Base-by-base conservation (phyloP, 768 basidiomycete species). In the Russula lepida region DNA sequence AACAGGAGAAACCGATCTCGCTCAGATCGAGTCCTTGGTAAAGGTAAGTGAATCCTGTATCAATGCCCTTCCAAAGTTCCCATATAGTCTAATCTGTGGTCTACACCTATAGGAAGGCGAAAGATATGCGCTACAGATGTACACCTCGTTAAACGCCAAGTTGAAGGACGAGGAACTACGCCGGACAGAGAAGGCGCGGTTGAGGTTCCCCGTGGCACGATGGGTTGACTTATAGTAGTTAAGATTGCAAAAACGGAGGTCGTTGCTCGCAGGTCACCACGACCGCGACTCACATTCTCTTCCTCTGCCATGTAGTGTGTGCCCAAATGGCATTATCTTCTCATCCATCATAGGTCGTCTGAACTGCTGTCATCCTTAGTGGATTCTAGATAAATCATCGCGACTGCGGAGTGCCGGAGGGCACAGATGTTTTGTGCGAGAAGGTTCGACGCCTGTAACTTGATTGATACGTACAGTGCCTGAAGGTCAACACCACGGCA, bases 131-230 rank as follows among this genome's bases (percentile, higher is more conserved):
- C 73, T 74, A 37, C 79, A 82, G 17, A 68, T 87, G 17, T 82
- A 78, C 68, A 69, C 68, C 0, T 81, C 83, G 0, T 68, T 92
- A 46, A 83, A 89, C 60, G 67, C 70, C 11, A 89, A 87, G 69
- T 75, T 89, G 39, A 81, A 77, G 64, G 85, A 85, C 9, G 88
- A 87, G 66, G 81, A 85, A 61, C 50, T 79, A 19, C 74, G 85
- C 35, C 75, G 84, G 43, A 82, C 79, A 46, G 76, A 81, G 63
- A 86, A 84, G 67, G 82, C 81, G 13, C 77, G 81, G 59, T 78
- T 80, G 60, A 79, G 72, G 43, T 86, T 86, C 66, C 73, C 74
- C 8, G 50, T 64, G 13, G 37, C 48, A 59, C 53, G 57, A 53
- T 66, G 46, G 57, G 25, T 27, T 6, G 41, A 43, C 41, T 43